Evolutionary conservation across 2,329 filamentous ascomycete genomes (phyloP).

Genomic region (Spiromastix sp.): DNA sequence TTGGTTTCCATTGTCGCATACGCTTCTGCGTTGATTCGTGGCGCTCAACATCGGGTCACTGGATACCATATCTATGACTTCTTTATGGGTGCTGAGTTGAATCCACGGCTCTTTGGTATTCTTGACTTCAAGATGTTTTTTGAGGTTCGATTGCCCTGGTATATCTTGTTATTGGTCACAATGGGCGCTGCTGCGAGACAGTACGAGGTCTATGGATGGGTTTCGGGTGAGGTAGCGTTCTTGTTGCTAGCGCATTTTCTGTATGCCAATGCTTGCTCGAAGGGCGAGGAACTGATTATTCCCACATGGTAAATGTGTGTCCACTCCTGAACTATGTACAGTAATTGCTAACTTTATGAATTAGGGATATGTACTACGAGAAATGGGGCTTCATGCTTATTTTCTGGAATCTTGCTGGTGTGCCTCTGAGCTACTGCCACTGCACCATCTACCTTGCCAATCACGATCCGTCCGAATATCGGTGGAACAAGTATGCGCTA

Average conservation of each 20-base stretch:
- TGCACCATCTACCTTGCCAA: slow-evolving; percentile 84
- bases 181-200: slow-evolving; percentile 70
- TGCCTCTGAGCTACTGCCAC: slow-evolving; percentile 86
- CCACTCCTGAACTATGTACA: slow-evolving; percentile 5
- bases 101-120: slow-evolving; percentile 73
- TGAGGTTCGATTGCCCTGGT: slow-evolving; percentile 87
- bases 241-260: slow-evolving; percentile 82
- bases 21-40: slow-evolving; percentile 68
- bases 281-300: slow-evolving; percentile 83
- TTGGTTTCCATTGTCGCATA: slow-evolving; percentile 76
- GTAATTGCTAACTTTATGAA: not conserved
- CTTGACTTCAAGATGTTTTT: slow-evolving; percentile 95
- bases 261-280: slow-evolving; percentile 84
- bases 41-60: slow-evolving; percentile 85
- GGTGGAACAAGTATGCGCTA: slow-evolving; percentile 62
- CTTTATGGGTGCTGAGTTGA: slow-evolving; percentile 82
- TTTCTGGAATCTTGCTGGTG: slow-evolving; percentile 92
- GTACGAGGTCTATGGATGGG: slow-evolving; percentile 74
- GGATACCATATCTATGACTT: slow-evolving; percentile 74
- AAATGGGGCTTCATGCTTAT: slow-evolving; percentile 98
- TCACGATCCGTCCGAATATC: slow-evolving; percentile 67
- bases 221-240: slow-evolving; percentile 75
- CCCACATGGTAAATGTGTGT: slow-evolving; percentile 57
- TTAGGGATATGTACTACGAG: slow-evolving; percentile 90
- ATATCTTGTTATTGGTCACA: slow-evolving; percentile 70